These are phyloP conservation scores for Oryza longistaminata DNA, from an alignment of 176 grass and related monocot species.

Conservation along the genomic window DNA sequence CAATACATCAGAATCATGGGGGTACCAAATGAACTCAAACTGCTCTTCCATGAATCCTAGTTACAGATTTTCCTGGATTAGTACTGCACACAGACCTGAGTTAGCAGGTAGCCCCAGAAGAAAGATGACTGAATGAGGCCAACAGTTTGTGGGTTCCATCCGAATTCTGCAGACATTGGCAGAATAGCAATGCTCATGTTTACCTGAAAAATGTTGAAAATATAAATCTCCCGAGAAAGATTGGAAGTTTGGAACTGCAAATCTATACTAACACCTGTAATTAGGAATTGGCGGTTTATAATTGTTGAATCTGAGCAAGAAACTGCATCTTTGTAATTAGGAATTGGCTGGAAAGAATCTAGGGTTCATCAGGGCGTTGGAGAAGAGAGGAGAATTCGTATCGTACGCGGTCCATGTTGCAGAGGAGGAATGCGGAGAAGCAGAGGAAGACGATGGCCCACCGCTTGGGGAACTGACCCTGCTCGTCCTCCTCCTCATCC, in stretches of 20 bases:
- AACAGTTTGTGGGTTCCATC: constrained; percentile 88
- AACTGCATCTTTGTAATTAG: not conserved
- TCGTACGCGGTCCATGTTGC: constrained; percentile 95
- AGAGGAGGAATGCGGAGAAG: constrained; percentile 94
- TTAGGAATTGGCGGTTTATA: not conserved
- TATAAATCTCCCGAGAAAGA: not conserved
- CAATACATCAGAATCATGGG: not conserved
- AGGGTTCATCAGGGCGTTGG: not conserved
- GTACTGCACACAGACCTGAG: constrained; percentile 51
- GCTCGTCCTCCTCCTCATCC: constrained; percentile 1
- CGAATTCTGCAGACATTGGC: constrained; percentile 86
- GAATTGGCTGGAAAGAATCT: not conserved
- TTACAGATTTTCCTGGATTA: not conserved
- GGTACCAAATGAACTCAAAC: not conserved
- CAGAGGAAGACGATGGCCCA: constrained; percentile 90
- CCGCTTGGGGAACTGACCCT: constrained; percentile 66
- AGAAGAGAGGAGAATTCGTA: constrained; percentile 33
- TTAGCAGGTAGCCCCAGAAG: constrained; percentile 99
- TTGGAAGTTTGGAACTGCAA: not conserved
- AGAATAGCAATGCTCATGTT: constrained; percentile 99
- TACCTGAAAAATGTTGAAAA: constrained; percentile 55
- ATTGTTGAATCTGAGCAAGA: not conserved
- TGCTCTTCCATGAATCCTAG: not conserved
- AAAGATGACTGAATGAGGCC: constrained; percentile 94
- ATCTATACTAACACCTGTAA: not conserved